phyloP scores from a whole-genome alignment of 306 rosid genomes.

The Glycine soja region DNA sequence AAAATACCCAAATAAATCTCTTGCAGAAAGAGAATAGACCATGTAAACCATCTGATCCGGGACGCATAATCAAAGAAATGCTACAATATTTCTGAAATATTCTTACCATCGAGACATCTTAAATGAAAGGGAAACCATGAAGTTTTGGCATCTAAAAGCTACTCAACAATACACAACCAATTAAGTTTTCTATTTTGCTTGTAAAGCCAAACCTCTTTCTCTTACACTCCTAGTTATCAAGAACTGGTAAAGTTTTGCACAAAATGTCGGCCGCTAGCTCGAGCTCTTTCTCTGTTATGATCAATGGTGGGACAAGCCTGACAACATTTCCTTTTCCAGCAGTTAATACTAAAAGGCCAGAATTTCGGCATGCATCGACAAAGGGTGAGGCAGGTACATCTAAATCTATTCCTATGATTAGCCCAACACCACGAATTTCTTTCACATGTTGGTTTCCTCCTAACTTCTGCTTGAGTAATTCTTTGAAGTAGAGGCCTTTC shows the following conservation, averaged over 20 bases:
- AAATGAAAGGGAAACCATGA: not conserved
- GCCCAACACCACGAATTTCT: constrained; percentile 83
- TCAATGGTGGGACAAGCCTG: constrained; percentile 92
- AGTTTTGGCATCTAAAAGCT: not conserved
- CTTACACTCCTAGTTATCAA: constrained; percentile 61
- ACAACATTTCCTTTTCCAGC: constrained; percentile 91
- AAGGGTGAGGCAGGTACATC: constrained; percentile 72
- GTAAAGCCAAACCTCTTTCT: constrained; percentile 10
- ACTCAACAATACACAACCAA: constrained; percentile 9
- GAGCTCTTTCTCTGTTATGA: constrained; percentile 81
- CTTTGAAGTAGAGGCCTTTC: constrained; percentile 74
- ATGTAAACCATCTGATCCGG: not conserved
- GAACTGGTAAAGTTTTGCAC: constrained; percentile 56
- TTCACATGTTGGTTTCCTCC: constrained; percentile 74
- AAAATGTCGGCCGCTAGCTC: constrained; percentile 69
- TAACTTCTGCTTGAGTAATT: constrained; percentile 71
- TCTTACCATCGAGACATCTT: not conserved
- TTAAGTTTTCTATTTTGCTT: not conserved
- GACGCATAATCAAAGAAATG: not conserved
- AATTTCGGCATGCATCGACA: constrained; percentile 77
- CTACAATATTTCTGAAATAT: constrained; percentile 6
- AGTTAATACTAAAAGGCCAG: constrained; percentile 76
- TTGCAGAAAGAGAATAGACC: not conserved
- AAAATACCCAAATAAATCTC: not conserved
- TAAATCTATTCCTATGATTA: constrained; percentile 79